Conservation (phyloP, 208 protist genomes). For the Strigomonas oncopelti region DNA sequence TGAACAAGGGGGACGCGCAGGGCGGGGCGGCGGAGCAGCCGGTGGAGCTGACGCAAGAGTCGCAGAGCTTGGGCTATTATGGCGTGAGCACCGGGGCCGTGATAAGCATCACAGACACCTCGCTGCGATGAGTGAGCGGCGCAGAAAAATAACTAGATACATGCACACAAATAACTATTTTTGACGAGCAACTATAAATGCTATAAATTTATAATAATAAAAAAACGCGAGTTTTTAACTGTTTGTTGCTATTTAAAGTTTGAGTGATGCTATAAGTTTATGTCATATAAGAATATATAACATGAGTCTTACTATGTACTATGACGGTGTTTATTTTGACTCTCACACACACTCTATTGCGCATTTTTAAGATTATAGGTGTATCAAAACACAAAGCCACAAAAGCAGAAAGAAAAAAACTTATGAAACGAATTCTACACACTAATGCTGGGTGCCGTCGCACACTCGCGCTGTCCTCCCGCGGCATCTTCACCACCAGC, state of each 20-base stretch:
- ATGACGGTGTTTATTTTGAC: no score
- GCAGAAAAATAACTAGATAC: background rate
- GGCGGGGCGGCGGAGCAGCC: slow-evolving; percentile 46
- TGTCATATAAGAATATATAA: no score
- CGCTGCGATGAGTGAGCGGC: slow-evolving; percentile 25
- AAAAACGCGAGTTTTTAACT: no score
- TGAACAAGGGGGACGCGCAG: slow-evolving; percentile 42
- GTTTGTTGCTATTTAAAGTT: slow-evolving; percentile 2
- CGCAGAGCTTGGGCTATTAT: slow-evolving; percentile 71
- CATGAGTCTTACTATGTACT: no score
- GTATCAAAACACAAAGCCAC: no score
- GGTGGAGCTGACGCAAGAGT: slow-evolving; percentile 60
- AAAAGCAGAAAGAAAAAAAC: background rate
- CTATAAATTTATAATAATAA: background rate
- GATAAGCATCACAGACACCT: slow-evolving; percentile 67
- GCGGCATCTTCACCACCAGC: background rate
- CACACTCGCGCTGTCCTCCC: no score
- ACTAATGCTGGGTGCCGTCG: no score
- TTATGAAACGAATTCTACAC: background rate
- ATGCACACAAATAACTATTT: background rate
- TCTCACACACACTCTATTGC: no score
- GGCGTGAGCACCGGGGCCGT: slow-evolving; percentile 67
- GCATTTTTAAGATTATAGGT: no score
- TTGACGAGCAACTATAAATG: background rate
- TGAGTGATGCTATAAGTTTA: background rate